phyloP scores from a whole-genome alignment of 306 rosid genomes.

The Lathyrus tuberosus region DNA sequence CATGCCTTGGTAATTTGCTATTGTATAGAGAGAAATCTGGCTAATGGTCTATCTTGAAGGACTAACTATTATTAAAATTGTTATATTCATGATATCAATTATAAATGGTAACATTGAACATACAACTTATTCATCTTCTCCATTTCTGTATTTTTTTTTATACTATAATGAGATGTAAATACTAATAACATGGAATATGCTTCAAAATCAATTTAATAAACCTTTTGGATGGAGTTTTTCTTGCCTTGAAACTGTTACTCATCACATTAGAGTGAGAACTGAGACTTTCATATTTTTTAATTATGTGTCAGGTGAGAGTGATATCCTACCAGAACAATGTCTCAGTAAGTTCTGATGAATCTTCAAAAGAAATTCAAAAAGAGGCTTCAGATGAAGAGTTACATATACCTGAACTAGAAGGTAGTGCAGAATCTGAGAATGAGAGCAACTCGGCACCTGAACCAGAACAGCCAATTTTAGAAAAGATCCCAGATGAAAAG shows the following conservation, averaged over 20 bases:
- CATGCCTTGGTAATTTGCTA: neutral
- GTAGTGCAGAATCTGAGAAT: constrained; percentile 54
- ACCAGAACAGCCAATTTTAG: constrained; percentile 48
- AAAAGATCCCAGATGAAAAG: constrained; percentile 58
- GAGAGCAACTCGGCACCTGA: constrained; percentile 59
- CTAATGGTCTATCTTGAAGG: constrained; percentile 10
- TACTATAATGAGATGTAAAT: constrained; percentile 18
- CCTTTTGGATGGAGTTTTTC: constrained; percentile 12
- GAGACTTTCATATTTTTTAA: constrained; percentile 36
- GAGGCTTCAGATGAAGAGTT: constrained; percentile 79
- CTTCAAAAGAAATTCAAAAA: constrained; percentile 73
- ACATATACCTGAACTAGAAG: constrained; percentile 47
- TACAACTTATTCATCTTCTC: constrained; percentile 8
- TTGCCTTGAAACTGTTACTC: constrained; percentile 12
- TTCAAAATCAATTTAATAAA: constrained; percentile 11
- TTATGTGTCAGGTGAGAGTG: constrained; percentile 66
- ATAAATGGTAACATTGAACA: neutral
- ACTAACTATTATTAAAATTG: constrained; percentile 8
- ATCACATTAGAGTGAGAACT: constrained; percentile 30
- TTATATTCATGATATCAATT: neutral
- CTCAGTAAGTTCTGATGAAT: constrained; percentile 61
- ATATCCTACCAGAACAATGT: constrained; percentile 56
- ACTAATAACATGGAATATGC: constrained; percentile 12
- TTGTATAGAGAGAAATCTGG: neutral
- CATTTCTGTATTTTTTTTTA: constrained; percentile 14